phyloP scores from a whole-genome alignment of 2,329 filamentous ascomycete genomes.

The Thermochaetoides dissita region DNA sequence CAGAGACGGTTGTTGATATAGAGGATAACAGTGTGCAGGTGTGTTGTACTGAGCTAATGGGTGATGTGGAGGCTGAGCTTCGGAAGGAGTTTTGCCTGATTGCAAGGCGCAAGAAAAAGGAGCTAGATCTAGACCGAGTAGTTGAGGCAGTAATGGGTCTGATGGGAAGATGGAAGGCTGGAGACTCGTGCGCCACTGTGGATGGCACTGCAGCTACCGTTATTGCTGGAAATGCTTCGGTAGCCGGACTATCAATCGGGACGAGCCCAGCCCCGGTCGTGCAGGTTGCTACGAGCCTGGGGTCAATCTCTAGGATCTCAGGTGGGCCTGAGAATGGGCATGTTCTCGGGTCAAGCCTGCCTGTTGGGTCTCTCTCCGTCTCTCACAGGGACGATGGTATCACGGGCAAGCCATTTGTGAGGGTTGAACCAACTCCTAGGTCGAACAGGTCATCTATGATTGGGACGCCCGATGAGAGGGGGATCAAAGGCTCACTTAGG shows the following conservation, averaged over 20 bases:
- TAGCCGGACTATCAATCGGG: slow-evolving; percentile 2
- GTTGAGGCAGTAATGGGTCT: slow-evolving; percentile 30
- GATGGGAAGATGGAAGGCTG: slow-evolving; percentile 7
- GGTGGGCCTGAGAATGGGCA: slow-evolving; percentile 3
- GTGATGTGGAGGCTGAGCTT: slow-evolving; percentile 34
- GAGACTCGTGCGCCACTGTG: neutral
- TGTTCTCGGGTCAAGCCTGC: slow-evolving; percentile 3
- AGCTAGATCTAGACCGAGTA: slow-evolving; percentile 30
- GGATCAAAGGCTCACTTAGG: neutral
- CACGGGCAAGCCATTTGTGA: slow-evolving; percentile 39
- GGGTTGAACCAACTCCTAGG: slow-evolving; percentile 23
- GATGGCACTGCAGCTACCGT: neutral
- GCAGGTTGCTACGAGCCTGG: slow-evolving; percentile 6
- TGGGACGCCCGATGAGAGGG: slow-evolving; percentile 12
- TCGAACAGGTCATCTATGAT: slow-evolving; percentile 10
- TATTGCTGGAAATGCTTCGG: neutral
- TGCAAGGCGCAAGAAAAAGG: slow-evolving; percentile 25
- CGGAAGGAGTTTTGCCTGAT: slow-evolving; percentile 36
- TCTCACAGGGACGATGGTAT: slow-evolving; percentile 28
- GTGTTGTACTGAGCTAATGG: slow-evolving; percentile 35
- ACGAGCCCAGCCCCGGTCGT: slow-evolving; percentile 5
- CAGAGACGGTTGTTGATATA: no score
- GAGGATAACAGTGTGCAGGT: slow-evolving; percentile 15
- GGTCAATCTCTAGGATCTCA: slow-evolving; percentile 2
- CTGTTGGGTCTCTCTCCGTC: slow-evolving; percentile 5